Evolutionary conservation across 1,284 basidiomycete species (phyloP).

Genomic region (Fomitopsis schrenkii): DNA sequence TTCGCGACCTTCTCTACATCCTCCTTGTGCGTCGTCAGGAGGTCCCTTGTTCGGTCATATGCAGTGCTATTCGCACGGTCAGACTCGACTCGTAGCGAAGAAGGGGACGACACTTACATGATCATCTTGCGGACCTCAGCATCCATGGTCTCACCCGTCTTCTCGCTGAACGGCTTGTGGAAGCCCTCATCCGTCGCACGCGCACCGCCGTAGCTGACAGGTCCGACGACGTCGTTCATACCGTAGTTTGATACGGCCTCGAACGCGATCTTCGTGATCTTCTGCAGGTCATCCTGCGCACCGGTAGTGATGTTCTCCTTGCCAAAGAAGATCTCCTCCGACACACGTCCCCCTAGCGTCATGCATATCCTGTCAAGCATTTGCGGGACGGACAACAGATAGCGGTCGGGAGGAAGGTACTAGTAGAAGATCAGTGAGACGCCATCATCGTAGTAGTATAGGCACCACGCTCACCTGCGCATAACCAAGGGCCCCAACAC

Average conservation of each 20-base stretch:
- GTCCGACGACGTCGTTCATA: slow-evolving; percentile 94
- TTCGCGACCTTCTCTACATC: slow-evolving; percentile 96
- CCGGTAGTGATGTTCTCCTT: slow-evolving; percentile 93
- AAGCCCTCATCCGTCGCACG: slow-evolving; percentile 84
- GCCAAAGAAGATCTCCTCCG: slow-evolving; percentile 98
- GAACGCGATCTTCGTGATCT: slow-evolving; percentile 97
- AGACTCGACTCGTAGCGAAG: background rate
- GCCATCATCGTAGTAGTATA: background rate
- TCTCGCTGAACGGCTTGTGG: slow-evolving; percentile 98
- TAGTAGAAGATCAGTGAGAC: slow-evolving; percentile 28
- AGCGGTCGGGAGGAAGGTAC: slow-evolving; percentile 95
- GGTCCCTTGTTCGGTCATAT: slow-evolving; percentile 80
- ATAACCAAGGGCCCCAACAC: slow-evolving; percentile 94
- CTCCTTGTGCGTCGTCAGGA: slow-evolving; percentile 79
- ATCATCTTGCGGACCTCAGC: slow-evolving; percentile 95
- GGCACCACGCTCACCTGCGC: slow-evolving; percentile 62
- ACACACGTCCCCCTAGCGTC: slow-evolving; percentile 98
- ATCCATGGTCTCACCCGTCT: slow-evolving; percentile 93
- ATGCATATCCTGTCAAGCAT: slow-evolving; percentile 96
- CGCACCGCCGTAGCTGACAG: slow-evolving; percentile 90
- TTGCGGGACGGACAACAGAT: slow-evolving; percentile 93
- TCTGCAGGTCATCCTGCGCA: slow-evolving; percentile 96
- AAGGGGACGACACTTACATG: slow-evolving; percentile 40
- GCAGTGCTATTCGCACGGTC: slow-evolving; percentile 49
- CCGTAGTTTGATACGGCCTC: slow-evolving; percentile 94